Evolutionary conservation across 305 asterid species (phyloP).

Genomic region (Solanum hybrid): DNA sequence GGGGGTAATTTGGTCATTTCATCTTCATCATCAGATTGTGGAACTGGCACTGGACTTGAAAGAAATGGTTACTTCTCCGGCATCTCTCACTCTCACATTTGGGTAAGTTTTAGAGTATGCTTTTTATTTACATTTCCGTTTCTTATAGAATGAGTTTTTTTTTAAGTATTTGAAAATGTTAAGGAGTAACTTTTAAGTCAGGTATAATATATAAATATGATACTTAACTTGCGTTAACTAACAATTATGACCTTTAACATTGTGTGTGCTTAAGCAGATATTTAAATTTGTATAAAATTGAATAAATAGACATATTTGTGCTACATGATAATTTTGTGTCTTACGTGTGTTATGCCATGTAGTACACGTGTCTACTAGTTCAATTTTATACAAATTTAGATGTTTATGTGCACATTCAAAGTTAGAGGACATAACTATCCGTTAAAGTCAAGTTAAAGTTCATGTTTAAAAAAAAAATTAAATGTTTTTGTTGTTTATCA

Average conservation of each 20-base stretch:
- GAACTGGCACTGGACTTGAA: background rate
- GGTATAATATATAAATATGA: too few species aligned
- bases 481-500: background rate
- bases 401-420: too few species aligned
- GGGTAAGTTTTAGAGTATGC: slow-evolving; percentile 27
- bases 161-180: background rate
- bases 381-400: too few species aligned
- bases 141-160: background rate
- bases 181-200: background rate
- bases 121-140: too few species aligned
- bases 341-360: background rate
- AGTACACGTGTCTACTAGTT: too few species aligned
- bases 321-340: background rate
- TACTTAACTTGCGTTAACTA: background rate
- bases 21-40: background rate
- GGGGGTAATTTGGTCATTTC: slow-evolving; percentile 23
- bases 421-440: too few species aligned
- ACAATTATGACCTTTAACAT: too few species aligned
- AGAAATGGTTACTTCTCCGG: slow-evolving; percentile 44
- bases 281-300: background rate
- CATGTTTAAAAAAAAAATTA: background rate
- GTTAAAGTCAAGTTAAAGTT: too few species aligned
- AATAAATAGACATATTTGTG: too few species aligned
- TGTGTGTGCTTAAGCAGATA: background rate
- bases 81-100: slow-evolving; percentile 39